Percentiles rank a stretch among this genome's conserved stretches.
These are phyloP conservation scores for Macrocybe gigantea DNA, from an alignment of 768 basidiomycete genomes.

Conservation along the genomic window DNA sequence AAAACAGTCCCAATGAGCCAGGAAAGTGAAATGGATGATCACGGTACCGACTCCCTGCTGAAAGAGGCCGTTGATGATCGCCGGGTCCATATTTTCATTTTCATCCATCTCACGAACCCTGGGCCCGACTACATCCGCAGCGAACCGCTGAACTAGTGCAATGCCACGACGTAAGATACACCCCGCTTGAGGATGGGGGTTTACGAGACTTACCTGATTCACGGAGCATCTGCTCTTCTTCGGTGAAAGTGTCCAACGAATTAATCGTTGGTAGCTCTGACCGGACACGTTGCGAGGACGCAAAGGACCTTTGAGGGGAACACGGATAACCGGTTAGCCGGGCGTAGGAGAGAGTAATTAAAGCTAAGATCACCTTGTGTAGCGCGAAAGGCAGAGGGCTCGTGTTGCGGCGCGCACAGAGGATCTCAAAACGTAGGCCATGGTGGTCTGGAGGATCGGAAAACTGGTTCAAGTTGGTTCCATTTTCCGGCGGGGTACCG, in stretches of 20 bases:
- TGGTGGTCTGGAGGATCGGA: no score
- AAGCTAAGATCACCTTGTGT: no score
- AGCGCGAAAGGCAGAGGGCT: no score
- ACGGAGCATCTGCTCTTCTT: conserved; percentile 91
- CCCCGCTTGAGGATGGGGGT: no score
- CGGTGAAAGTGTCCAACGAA: conserved; percentile 81
- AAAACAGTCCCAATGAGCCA: conserved; percentile 2
- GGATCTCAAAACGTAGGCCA: no score
- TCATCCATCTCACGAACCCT: conserved; percentile 98
- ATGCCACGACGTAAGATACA: no score
- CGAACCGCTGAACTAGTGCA: conserved; percentile 74
- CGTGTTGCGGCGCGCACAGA: no score
- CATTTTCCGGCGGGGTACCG: no score
- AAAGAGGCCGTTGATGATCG: conserved; percentile 81
- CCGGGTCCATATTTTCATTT: conserved; percentile 89
- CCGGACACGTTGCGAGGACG: conserved; percentile 26
- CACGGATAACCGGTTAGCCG: no score
- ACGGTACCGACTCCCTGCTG: conserved; percentile 78
- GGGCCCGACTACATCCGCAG: conserved; percentile 83
- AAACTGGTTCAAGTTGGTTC: no score
- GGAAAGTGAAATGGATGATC: not conserved
- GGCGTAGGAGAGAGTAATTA: no score
- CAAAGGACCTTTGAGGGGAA: conserved; percentile 23
- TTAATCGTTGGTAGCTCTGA: conserved; percentile 28
- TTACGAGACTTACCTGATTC: conserved; percentile 66